These are phyloP conservation scores for Boeremia lycopersici DNA, from an alignment of 2,329 filamentous ascomycete species.

Conservation along the genomic window DNA sequence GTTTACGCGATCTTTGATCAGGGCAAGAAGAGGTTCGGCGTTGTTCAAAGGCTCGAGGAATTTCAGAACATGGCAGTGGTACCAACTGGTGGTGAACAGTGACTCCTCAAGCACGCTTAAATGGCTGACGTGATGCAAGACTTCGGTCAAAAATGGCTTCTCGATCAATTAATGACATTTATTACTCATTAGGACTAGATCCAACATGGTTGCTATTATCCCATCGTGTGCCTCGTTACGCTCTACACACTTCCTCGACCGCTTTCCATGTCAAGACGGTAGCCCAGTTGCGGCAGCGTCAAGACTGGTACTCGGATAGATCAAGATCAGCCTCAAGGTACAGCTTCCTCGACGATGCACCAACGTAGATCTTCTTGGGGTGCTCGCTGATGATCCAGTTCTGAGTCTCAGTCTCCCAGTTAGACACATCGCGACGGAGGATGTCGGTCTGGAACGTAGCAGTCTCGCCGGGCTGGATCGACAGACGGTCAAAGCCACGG, in stretches of 20 bases:
- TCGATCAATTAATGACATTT: background rate
- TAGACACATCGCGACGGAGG: slow-evolving; percentile 81
- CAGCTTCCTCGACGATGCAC: slow-evolving; percentile 63
- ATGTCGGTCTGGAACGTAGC: slow-evolving; percentile 70
- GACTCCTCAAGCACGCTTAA: background rate
- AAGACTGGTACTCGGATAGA: slow-evolving; percentile 23
- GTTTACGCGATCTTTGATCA: slow-evolving; percentile 71
- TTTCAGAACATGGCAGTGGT: slow-evolving; percentile 32
- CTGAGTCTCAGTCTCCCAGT: slow-evolving; percentile 81
- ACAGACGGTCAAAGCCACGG: slow-evolving; percentile 80
- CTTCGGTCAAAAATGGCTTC: background rate
- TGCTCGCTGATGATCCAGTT: slow-evolving; percentile 75
- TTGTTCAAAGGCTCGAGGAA: slow-evolving; percentile 57
- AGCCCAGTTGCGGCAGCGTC: background rate
- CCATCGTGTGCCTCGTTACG: background rate
- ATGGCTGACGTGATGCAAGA: background rate
- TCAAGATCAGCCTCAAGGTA: slow-evolving; percentile 50
- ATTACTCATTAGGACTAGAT: slow-evolving; percentile 14
- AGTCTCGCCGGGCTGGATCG: slow-evolving; percentile 71
- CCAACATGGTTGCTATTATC: background rate
- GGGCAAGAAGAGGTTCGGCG: slow-evolving; percentile 64
- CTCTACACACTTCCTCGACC: background rate
- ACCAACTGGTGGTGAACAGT: slow-evolving; percentile 1
- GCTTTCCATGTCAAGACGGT: background rate
- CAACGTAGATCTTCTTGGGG: slow-evolving; percentile 66